Conservation (phyloP, 345 rosid species). For the Salix dunnii region DNA sequence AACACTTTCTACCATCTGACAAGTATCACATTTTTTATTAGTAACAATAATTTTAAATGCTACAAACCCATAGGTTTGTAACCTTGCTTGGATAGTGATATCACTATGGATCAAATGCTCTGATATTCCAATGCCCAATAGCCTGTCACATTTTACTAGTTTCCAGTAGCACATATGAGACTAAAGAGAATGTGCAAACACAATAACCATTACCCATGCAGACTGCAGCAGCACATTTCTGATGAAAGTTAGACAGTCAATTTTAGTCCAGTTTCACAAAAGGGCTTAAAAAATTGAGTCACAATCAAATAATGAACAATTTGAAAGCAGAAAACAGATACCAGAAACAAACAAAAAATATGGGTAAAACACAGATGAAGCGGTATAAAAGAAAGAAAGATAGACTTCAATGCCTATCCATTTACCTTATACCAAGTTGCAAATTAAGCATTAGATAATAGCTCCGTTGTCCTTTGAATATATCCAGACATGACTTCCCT, state of each 20-base stretch:
- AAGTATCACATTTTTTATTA: background rate
- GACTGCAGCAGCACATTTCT: background rate
- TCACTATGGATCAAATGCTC: background rate
- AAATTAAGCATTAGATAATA: slow-evolving; percentile 75
- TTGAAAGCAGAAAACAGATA: background rate
- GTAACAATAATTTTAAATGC: background rate
- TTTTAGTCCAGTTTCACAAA: slow-evolving; percentile 4
- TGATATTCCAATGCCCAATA: background rate
- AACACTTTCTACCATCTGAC: background rate
- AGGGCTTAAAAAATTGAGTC: background rate
- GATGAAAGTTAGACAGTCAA: background rate
- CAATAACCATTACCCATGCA: background rate
- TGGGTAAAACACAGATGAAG: background rate
- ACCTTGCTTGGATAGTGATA: background rate
- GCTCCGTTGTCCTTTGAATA: slow-evolving; percentile 48
- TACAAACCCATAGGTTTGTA: background rate
- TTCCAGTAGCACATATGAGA: background rate
- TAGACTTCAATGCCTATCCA: background rate
- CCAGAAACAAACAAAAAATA: background rate
- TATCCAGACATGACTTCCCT: slow-evolving; percentile 39
- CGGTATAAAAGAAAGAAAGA: background rate
- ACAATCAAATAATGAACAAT: background rate
- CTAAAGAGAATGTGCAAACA: background rate
- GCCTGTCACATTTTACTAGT: background rate
- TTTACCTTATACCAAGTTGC: slow-evolving; percentile 96